These are phyloP conservation scores for Vitis vinifera DNA, from an alignment of 164 flowering plant species.

Conservation along the genomic window ASM3070453v1 NC_081808.1:21770001-21770500, in stretches of 20 bases:
- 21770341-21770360: constrained; percentile 87
- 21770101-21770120: constrained; percentile 14
- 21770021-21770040: constrained; percentile 36
- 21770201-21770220: constrained; percentile 12
- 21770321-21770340: constrained; percentile 93
- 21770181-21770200: constrained; percentile 10
- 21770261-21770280: constrained; percentile 35
- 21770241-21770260: constrained; percentile 60
- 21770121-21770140: too few species aligned
- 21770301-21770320: constrained; percentile 92
- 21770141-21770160: constrained; percentile 17
- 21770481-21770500: too few species aligned
- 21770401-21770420: too few species aligned
- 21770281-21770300: constrained; percentile 40
- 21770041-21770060: constrained; percentile 22
- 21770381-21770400: constrained; percentile 39
- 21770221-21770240: constrained; percentile 24
- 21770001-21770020: neutral
- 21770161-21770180: constrained; percentile 5
- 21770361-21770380: constrained; percentile 81
- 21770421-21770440: too few species aligned
- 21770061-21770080: constrained; percentile 12
- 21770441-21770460: too few species aligned
- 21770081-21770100: constrained; percentile 6
- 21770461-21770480: too few species aligned